Evolutionary conservation across 345 rosid species (phyloP).

Genomic region (Aegle marmelos): DNA sequence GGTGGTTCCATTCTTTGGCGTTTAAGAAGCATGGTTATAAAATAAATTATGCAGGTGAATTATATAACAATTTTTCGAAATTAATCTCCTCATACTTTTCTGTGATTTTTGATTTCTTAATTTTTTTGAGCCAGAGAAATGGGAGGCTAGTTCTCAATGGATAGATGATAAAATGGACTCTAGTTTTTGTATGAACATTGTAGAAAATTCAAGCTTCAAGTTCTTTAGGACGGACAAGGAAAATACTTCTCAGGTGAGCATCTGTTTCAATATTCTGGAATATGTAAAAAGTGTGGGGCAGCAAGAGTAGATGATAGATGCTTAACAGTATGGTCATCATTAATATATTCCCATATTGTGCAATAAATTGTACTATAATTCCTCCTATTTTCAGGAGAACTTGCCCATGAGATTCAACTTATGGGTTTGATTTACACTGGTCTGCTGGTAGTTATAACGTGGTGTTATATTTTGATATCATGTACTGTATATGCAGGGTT

Average conservation of each 20-base stretch:
- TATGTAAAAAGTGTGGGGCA: conserved; percentile 6
- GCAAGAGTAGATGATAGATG: neutral
- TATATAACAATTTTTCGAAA: neutral
- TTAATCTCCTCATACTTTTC: neutral
- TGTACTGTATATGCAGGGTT: conserved; percentile 46
- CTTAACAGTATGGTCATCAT: neutral
- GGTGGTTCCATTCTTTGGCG: conserved; percentile 27
- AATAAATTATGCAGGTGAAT: conserved; percentile 28
- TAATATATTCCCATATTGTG: neutral
- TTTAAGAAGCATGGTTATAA: conserved; percentile 3
- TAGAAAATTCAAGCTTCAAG: conserved; percentile 22
- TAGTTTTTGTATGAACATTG: neutral
- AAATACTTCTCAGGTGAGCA: conserved; percentile 39
- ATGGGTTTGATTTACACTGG: neutral
- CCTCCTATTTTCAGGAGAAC: conserved; percentile 2
- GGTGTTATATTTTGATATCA: conserved; percentile 17
- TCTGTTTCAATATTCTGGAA: conserved; percentile 8
- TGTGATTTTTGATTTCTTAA: neutral
- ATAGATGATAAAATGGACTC: conserved; percentile 19
- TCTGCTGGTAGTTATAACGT: conserved; percentile 2
- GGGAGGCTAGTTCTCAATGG: conserved; percentile 34
- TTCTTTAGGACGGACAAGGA: conserved; percentile 22
- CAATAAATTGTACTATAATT: neutral
- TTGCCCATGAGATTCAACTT: neutral
- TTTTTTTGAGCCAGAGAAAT: conserved; percentile 30